Base-by-base conservation (phyloP, 371 early-diverging fungal genomes). In the Rhizomucor miehei region DNA sequence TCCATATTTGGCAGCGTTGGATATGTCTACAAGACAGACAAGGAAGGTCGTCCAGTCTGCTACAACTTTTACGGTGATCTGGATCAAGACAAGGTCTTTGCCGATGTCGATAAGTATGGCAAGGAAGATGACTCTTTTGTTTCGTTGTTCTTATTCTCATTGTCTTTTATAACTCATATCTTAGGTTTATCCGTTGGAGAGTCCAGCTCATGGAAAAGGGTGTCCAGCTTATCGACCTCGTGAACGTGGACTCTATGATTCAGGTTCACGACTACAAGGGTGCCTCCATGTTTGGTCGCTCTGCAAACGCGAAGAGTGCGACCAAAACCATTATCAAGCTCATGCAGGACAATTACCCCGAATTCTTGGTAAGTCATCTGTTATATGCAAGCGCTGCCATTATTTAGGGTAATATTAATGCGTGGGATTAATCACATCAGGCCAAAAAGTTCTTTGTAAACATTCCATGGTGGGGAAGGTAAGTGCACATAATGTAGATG, bases 281-380 rank as follows among this genome's bases (percentile, higher is more conserved):
- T 21, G 82, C 73, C 6, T 69, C 79, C 0, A 59, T 75, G 51
- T 69, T 78, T 46, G 67, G 81, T 47, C 76, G 77, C 45, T 75
- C 79, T 44, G 68, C 75, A 20, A 71, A 67, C 36, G 64, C 81
- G 5, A 75, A 82, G 21, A 62, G 66, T 25, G 84, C 82, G 1
- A 82, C 81, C 13, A 79, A 73, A 51, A 65, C 59, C 20, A 61
- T 78, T 11, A 77, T 82, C 17, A 71, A 80, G 54, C 48, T 84
- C 43, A 68, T 85, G 77, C 80, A 80, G 34, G 84, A 84, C 49
- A 84, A 84, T 44, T 85, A 85, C 47, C 85, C 85, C 1, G 85
- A 84, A 59, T 76, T 80, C 25, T 63, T 85, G 67, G 77, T 76
- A 75, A 52, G 59, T 19, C 21, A 21, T 50, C 23, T 34, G 16